A percentile compares a stretch with the other conserved stretches of the same genome.
Conservation (phyloP, 2,329 filamentous ascomycete genomes). For the Colletotrichum truncatum region DNA sequence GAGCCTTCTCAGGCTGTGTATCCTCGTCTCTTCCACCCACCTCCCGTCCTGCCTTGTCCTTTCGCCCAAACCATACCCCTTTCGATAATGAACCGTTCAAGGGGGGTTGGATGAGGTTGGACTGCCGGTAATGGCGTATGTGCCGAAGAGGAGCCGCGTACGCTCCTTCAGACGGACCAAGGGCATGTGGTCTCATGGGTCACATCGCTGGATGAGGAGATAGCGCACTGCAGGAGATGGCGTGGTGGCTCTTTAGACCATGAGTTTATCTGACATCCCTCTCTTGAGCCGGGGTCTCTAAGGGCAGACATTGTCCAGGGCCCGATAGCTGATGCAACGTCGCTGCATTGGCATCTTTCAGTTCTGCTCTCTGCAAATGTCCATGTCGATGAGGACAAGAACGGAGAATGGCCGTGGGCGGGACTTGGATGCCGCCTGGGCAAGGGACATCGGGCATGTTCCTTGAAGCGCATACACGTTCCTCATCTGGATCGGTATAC, state of each 20-base stretch:
- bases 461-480: background rate
- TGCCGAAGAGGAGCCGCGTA: background rate
- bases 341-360: background rate
- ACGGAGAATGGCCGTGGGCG: background rate
- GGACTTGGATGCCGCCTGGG: background rate
- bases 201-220: background rate
- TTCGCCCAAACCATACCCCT: background rate
- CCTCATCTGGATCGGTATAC: background rate
- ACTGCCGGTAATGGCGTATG: background rate
- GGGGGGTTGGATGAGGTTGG: background rate
- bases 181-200: background rate
- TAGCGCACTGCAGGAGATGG: background rate
- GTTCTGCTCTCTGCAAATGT: background rate
- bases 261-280: background rate
- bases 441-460: background rate
- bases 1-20: background rate
- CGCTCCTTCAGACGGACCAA: background rate
- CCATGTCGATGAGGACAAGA: background rate
- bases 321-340: background rate
- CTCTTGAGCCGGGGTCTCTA: background rate
- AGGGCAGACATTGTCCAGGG: too few relatives aligned
- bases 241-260: slow-evolving; percentile 3
- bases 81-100: background rate
- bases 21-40: background rate
- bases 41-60: background rate